A percentile compares a stretch with the other conserved stretches of the same genome.
Evolutionary conservation across 1,284 basidiomycete genomes (phyloP).

Genomic region (Hortiboletus rubellus): DNA sequence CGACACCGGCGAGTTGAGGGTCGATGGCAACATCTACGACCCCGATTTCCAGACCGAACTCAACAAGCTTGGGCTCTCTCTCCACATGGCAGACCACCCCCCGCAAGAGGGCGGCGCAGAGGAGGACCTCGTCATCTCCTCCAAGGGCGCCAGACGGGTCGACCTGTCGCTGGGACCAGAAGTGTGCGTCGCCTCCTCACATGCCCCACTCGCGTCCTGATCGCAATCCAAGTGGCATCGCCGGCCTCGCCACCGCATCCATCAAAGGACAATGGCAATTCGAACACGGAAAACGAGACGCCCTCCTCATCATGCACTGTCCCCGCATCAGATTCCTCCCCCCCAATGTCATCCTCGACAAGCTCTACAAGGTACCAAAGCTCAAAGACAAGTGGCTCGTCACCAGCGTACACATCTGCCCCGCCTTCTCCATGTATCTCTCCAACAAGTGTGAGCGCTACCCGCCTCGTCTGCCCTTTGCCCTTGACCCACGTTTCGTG

Average conservation of each 20-base stretch:
- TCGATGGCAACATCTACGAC: conserved; percentile 28
- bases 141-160: conserved; percentile 19
- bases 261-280: conserved; percentile 33
- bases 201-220: neutral
- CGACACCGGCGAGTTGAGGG: conserved; percentile 22
- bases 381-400: conserved; percentile 30
- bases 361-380: conserved; percentile 19
- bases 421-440: conserved; percentile 31
- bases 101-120: conserved; percentile 18
- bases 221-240: conserved; percentile 9
- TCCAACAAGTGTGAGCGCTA: conserved; percentile 24
- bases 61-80: neutral
- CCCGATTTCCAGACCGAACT: conserved; percentile 19
- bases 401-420: conserved; percentile 24
- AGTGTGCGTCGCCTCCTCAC: conserved; percentile 13
- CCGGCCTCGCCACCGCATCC: conserved; percentile 23
- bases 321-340: conserved; percentile 26
- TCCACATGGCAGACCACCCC: conserved; percentile 14
- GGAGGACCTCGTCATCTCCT: conserved; percentile 23
- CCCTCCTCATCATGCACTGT: conserved; percentile 28
- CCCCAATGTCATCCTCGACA: conserved; percentile 8
- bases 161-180: conserved; percentile 7
- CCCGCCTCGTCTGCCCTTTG: neutral
- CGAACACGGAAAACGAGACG: conserved; percentile 25
- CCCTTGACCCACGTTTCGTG: neutral